Conservation (phyloP, 106 monocot species). For the Allium sativum region DNA sequence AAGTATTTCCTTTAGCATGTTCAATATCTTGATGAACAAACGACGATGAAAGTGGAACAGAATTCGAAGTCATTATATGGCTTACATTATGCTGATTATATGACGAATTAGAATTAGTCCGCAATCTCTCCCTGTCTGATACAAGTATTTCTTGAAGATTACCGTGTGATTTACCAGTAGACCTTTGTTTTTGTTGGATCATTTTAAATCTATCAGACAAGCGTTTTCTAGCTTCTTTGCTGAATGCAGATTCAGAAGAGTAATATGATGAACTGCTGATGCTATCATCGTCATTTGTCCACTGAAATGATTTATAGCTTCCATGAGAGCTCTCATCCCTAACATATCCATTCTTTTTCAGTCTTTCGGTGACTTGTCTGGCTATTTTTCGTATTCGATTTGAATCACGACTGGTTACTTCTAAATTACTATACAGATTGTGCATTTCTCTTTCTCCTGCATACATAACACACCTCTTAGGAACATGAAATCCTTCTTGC, state of each 20-base stretch:
- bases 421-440: slow-evolving; percentile 15
- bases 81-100: slow-evolving; percentile 5
- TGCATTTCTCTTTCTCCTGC: slow-evolving; percentile 19
- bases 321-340: slow-evolving; percentile 14
- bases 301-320: slow-evolving; percentile 2
- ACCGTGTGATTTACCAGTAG: slow-evolving; percentile 18
- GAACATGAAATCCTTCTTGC: slow-evolving; percentile 9
- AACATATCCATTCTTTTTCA: slow-evolving; percentile 8
- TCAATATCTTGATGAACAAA: slow-evolving; percentile 14
- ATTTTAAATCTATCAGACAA: slow-evolving; percentile 49
- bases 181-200: slow-evolving; percentile 16
- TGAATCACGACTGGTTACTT: slow-evolving; percentile 5
- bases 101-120: not conserved
- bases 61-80: slow-evolving; percentile 31
- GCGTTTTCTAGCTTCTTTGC: slow-evolving; percentile 56
- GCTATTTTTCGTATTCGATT: slow-evolving; percentile 41
- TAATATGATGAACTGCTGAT: slow-evolving; percentile 18
- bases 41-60: slow-evolving; percentile 39
- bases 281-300: slow-evolving; percentile 11
- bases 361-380: slow-evolving; percentile 31
- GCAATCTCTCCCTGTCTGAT: slow-evolving; percentile 22
- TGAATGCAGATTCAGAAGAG: slow-evolving; percentile 33
- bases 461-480: slow-evolving; percentile 15
- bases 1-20: slow-evolving; percentile 17
- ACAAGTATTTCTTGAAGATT: slow-evolving; percentile 64